Conservation (phyloP, 139 green algal species). For the Picochlorum sp. region DNA sequence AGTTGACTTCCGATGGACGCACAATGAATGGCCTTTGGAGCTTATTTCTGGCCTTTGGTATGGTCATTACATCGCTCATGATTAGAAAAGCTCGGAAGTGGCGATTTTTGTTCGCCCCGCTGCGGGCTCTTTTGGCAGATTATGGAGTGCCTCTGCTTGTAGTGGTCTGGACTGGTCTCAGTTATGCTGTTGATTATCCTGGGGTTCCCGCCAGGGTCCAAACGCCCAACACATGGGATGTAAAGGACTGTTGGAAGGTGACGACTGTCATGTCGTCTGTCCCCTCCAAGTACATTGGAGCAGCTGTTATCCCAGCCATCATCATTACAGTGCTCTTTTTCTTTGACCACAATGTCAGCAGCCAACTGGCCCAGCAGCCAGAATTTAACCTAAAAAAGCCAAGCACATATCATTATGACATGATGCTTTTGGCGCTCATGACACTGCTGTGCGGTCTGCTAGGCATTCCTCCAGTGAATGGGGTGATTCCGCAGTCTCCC, state of each 20-base stretch:
- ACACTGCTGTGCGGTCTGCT: constrained; percentile 63
- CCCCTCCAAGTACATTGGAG: constrained; percentile 47
- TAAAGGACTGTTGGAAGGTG: constrained; percentile 27
- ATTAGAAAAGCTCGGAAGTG: constrained; percentile 53
- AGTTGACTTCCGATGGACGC: constrained; percentile 13
- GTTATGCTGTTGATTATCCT: constrained; percentile 40
- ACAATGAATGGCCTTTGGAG: constrained; percentile 71
- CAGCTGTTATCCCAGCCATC: constrained; percentile 60
- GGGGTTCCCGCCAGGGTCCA: constrained; percentile 48
- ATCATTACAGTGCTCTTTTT: constrained; percentile 84
- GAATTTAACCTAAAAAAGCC: constrained; percentile 60
- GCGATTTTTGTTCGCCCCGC: constrained; percentile 33
- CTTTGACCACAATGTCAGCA: constrained; percentile 81
- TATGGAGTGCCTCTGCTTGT: constrained; percentile 71
- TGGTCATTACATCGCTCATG: constrained; percentile 37
- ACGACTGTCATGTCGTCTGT: constrained; percentile 21
- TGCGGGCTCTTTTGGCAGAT: constrained; percentile 64
- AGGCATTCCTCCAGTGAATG: constrained; percentile 78
- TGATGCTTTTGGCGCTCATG: constrained; percentile 61
- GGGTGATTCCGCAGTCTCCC: constrained; percentile 74
- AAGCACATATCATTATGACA: constrained; percentile 65
- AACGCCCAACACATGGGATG: constrained; percentile 63
- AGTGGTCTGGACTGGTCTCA: constrained; percentile 50
- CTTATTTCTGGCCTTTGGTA: constrained; percentile 51
- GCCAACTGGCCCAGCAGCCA: constrained; percentile 62